Percentiles rank a stretch among this genome's conserved stretches.
These are phyloP conservation scores for Neobulgaria alba DNA, from an alignment of 2,329 filamentous ascomycete genomes.

Conservation along the genomic window DNA sequence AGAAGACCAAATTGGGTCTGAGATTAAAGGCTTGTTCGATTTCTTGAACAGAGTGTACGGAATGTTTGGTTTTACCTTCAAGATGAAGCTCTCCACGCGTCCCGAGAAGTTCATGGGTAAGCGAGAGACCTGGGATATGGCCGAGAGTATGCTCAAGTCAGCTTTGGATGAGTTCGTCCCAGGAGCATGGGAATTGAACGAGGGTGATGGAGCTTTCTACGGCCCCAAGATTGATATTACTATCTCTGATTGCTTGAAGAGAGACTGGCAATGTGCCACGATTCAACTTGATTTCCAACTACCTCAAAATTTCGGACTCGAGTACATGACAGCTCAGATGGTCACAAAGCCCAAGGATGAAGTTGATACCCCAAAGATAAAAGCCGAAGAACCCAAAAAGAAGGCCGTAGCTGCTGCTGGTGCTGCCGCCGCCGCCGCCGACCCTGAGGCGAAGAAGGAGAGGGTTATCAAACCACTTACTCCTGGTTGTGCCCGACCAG, in stretches of 20 bases:
- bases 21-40: slow-evolving; percentile 79
- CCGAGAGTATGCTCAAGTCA: slow-evolving; percentile 70
- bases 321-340: slow-evolving; percentile 69
- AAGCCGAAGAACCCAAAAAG: slow-evolving; percentile 31
- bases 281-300: slow-evolving; percentile 92
- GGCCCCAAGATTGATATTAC: slow-evolving; percentile 98
- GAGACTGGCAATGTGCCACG: slow-evolving; percentile 84
- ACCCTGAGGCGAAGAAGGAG: slow-evolving; percentile 34
- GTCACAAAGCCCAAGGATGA: slow-evolving; percentile 35
- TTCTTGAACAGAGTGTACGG: slow-evolving; percentile 76
- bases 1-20: slow-evolving; percentile 63
- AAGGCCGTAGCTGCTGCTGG: slow-evolving; percentile 36
- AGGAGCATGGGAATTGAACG: slow-evolving; percentile 78
- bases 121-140: slow-evolving; percentile 78
- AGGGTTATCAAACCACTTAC: slow-evolving; percentile 43
- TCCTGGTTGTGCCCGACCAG: slow-evolving; percentile 66
- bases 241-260: slow-evolving; percentile 76
- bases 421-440: no score
- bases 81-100: slow-evolving; percentile 86
- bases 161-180: slow-evolving; percentile 70
- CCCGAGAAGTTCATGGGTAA: slow-evolving; percentile 84
- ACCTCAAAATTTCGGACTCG: slow-evolving; percentile 76
- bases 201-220: slow-evolving; percentile 95
- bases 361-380: slow-evolving; percentile 30
- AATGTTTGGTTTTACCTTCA: slow-evolving; percentile 82